phyloP scores from a whole-genome alignment of 2,329 filamentous ascomycete genomes.

The Fusarium clavum region DNA sequence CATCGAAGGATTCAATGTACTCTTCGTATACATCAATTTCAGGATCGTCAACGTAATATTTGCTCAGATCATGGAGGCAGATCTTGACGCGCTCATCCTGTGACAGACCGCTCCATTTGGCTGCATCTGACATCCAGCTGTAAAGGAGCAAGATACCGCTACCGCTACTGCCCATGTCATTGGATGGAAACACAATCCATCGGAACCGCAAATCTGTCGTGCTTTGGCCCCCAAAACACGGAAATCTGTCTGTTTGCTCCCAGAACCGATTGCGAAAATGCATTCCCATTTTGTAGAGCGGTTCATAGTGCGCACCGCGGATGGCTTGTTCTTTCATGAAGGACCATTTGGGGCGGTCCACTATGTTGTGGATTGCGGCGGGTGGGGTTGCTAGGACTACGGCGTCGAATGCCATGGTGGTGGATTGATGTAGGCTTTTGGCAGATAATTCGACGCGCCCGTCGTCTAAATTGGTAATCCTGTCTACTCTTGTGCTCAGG shows the following conservation, averaged over 20 bases:
- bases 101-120: neutral
- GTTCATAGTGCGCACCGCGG: neutral
- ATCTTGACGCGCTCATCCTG: neutral
- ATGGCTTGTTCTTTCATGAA: neutral
- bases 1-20: neutral
- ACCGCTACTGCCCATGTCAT: neutral
- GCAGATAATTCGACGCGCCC: neutral
- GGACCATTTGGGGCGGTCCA: neutral
- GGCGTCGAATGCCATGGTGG: neutral
- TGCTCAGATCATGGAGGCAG: neutral
- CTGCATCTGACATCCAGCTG: neutral
- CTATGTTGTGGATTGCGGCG: neutral
- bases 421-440: neutral
- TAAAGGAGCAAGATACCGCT: neutral
- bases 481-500: neutral
- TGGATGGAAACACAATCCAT: neutral
- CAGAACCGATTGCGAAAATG: neutral
- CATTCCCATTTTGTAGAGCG: neutral
- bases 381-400: neutral
- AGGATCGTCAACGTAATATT: neutral
- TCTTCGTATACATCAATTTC: neutral
- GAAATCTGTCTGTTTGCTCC: neutral
- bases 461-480: neutral
- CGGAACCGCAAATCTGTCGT: neutral
- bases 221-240: neutral